phyloP scores from a whole-genome alignment of 73 alveolate genomes.

The Paraurostyla sp. region DNA sequence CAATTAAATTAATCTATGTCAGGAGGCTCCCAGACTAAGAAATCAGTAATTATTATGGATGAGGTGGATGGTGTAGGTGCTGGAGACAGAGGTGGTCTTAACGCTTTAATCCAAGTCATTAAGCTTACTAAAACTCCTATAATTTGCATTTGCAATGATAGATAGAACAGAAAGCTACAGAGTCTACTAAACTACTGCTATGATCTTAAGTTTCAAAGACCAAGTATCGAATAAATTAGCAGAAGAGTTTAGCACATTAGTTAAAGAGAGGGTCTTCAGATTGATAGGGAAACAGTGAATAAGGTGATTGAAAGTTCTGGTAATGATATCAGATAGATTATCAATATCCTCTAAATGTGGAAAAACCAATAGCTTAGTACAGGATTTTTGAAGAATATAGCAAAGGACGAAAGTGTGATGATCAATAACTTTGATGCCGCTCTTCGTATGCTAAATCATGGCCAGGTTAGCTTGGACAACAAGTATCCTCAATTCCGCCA shows the following conservation, averaged over 20 bases:
- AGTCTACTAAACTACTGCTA: slow-evolving; percentile 93
- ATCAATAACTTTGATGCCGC: slow-evolving; percentile 95
- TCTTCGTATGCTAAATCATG: slow-evolving; percentile 80
- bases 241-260: slow-evolving; percentile 89
- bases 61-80: slow-evolving; percentile 99
- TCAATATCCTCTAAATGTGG: slow-evolving; percentile 94
- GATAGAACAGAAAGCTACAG: slow-evolving; percentile 87
- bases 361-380: slow-evolving; percentile 70
- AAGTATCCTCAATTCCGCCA: slow-evolving; percentile 74
- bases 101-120: slow-evolving; percentile 94
- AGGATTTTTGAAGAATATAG: slow-evolving; percentile 62
- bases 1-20: not conserved
- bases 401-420: slow-evolving; percentile 94
- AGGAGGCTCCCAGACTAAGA: slow-evolving; percentile 79
- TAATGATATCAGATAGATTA: slow-evolving; percentile 91
- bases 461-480: slow-evolving; percentile 63
- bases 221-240: slow-evolving; percentile 83
- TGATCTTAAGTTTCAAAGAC: slow-evolving; percentile 95
- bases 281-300: slow-evolving; percentile 85
- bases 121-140: slow-evolving; percentile 96
- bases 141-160: slow-evolving; percentile 97
- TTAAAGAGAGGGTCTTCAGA: slow-evolving; percentile 86
- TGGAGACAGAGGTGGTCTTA: slow-evolving; percentile 98
- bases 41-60: slow-evolving; percentile 97
- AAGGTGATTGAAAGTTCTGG: slow-evolving; percentile 91